Evolutionary conservation across 2,329 filamentous ascomycete species (phyloP).

Genomic region (Zymoseptoria pseudotritici): DNA sequence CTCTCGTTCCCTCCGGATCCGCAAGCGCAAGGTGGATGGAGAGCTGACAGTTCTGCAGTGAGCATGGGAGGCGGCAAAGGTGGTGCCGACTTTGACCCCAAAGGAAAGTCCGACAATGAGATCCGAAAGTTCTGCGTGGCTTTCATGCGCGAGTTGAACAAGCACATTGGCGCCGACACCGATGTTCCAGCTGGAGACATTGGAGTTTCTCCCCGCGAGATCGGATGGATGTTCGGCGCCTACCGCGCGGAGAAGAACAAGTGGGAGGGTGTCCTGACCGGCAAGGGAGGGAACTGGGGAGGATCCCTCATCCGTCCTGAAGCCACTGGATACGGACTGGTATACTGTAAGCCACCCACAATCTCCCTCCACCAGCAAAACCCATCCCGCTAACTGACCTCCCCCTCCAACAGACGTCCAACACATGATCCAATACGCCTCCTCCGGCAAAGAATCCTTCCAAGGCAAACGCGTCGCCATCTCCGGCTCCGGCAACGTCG

Average conservation of each 20-base stretch:
- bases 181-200: conserved; percentile 97
- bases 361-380: background rate
- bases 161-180: conserved; percentile 92
- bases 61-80: conserved; percentile 97
- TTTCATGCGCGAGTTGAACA: conserved; percentile 93
- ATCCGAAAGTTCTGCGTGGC: conserved; percentile 93
- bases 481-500: conserved; percentile 95
- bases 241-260: conserved; percentile 83
- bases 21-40: too few species aligned
- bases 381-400: conserved; percentile 5
- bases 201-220: conserved; percentile 83
- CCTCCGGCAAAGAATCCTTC: conserved; percentile 71
- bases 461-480: conserved; percentile 88
- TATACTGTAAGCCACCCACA: conserved; percentile 57
- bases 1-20: too few species aligned
- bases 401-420: conserved; percentile 54
- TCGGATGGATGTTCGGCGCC: conserved; percentile 89
- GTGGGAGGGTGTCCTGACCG: conserved; percentile 94
- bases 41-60: conserved; percentile 41
- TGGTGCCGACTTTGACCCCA: conserved; percentile 96
- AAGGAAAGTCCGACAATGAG: conserved; percentile 95
- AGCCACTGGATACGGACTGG: conserved; percentile 91
- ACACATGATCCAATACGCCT: conserved; percentile 88
- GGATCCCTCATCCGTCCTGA: conserved; percentile 91
- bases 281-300: conserved; percentile 90